A percentile compares a stretch with the other conserved stretches of the same genome.
These are phyloP conservation scores for Blastocladiella emersonii DNA, from an alignment of 371 early-diverging fungal genomes.

Conservation along the genomic window DNA sequence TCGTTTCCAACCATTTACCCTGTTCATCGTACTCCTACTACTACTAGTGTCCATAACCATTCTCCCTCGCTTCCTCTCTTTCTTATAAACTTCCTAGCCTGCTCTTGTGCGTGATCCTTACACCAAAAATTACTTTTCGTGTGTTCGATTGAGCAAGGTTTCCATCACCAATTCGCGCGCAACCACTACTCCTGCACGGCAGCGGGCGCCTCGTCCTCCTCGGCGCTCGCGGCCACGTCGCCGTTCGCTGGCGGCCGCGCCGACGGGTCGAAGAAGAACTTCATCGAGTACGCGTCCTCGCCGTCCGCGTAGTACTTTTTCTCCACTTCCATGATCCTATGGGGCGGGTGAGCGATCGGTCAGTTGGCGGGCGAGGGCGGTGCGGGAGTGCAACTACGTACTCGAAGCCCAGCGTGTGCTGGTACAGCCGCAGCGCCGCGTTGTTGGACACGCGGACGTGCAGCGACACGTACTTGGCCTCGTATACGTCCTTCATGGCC, in stretches of 20 bases:
- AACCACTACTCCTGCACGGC: no score
- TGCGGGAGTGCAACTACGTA: constrained; percentile 21
- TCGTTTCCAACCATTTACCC: no score
- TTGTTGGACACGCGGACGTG: constrained; percentile 90
- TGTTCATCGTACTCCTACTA: no score
- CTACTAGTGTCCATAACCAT: no score
- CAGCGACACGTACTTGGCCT: constrained; percentile 73
- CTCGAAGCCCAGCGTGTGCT: constrained; percentile 79
- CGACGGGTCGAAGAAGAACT: neutral
- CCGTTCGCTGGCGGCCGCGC: neutral
- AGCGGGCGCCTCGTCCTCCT: neutral
- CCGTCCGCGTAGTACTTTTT: constrained; percentile 96
- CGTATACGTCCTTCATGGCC: constrained; percentile 79
- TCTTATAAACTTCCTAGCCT: no score
- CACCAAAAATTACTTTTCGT: no score
- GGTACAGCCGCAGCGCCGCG: constrained; percentile 84
- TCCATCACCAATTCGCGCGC: neutral
- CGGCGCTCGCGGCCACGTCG: neutral
- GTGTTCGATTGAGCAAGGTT: neutral
- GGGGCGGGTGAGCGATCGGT: neutral
- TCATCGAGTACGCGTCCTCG: constrained; percentile 78
- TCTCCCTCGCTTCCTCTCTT: no score
- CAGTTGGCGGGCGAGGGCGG: neutral
- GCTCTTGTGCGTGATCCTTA: no score
- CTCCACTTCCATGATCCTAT: constrained; percentile 74